Evolutionary conservation across 306 rosid species (phyloP).

Genomic region (Ceratonia siliqua): DNA sequence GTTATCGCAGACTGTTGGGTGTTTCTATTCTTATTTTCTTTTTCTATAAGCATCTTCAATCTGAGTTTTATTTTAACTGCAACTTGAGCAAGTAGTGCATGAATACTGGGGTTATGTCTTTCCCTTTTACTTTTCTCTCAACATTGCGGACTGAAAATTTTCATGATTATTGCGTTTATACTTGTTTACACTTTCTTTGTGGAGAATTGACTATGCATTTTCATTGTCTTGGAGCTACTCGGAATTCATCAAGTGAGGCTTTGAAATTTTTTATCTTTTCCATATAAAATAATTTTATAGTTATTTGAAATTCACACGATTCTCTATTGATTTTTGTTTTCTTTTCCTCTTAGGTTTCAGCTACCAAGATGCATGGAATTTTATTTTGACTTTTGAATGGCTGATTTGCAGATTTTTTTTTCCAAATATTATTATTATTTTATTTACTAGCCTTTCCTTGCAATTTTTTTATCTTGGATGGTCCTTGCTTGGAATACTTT

Average conservation of each 20-base stretch:
- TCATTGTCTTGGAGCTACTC: neutral
- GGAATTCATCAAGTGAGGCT: neutral
- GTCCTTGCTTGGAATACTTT: neutral
- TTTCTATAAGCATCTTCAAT: constrained; percentile 1
- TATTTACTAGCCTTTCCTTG: neutral
- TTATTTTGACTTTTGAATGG: neutral
- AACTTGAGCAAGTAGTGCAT: neutral
- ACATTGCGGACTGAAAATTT: neutral
- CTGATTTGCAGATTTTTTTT: neutral
- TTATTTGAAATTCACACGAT: neutral
- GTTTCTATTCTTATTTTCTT: neutral
- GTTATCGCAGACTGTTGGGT: neutral
- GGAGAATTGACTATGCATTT: neutral
- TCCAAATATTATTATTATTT: neutral
- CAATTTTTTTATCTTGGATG: neutral
- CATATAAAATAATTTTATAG: neutral
- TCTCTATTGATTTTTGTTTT: neutral
- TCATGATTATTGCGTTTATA: constrained; percentile 5
- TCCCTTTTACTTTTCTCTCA: neutral
- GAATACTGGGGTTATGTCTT: neutral
- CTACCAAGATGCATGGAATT: neutral
- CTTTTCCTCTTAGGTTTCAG: neutral
- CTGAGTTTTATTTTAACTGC: neutral
- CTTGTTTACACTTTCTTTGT: constrained; percentile 10
- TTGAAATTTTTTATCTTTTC: neutral